Base-by-base conservation (phyloP, 495 filamentous ascomycete species). In the Astrothelium macrocarpum region DNA sequence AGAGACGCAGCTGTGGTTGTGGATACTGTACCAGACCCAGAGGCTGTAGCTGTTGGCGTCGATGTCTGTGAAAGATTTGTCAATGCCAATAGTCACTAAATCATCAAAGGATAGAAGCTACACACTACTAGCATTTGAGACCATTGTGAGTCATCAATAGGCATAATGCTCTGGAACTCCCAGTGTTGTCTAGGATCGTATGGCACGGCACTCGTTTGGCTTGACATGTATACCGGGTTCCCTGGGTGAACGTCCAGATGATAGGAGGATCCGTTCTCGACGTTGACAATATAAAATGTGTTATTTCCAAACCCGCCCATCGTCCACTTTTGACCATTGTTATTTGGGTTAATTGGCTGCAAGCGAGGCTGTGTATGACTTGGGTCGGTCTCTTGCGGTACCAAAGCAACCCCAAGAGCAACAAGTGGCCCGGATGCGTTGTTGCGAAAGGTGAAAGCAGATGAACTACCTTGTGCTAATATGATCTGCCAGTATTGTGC, bases 401-500 rank as follows among this genome's bases (percentile, higher is more conserved):
- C 49, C 26, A 29, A 29, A 10, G 49, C 25, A 29, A 56, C 25
- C 2, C 49, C 49, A 56, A 56, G 49, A 29, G 49, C 49, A 29
- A 56, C 26, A 29, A 9, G 23, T 9, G 49, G 0, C 23, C 49
- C 49, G 29, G 25, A n/a, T 56, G 49, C 49, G 26, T 56, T 56
- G 25, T 56, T 56, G 16, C 49, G 49, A 25, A 56, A 56, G 16
- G 16, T 25, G 2, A 28, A 29, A 29, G 20, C 20, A 56, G 49
- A 56, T 2, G 20, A 56, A 16, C 29, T 25, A 29, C 25, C 25
- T 29, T 56, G 49, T 9, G 25, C 26, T 5, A 25, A 28, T 25
- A 56, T 56, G 20, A 56, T 56, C 20, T 56, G 49, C 49, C 49
- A 56, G 49, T 28, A 29, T 56, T 56, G 49, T 25, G 20, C 49